A percentile compares a stretch with the other conserved stretches of the same genome.
Conservation (phyloP, 306 rosid species). For the Cyamopsis tetragonoloba region DNA sequence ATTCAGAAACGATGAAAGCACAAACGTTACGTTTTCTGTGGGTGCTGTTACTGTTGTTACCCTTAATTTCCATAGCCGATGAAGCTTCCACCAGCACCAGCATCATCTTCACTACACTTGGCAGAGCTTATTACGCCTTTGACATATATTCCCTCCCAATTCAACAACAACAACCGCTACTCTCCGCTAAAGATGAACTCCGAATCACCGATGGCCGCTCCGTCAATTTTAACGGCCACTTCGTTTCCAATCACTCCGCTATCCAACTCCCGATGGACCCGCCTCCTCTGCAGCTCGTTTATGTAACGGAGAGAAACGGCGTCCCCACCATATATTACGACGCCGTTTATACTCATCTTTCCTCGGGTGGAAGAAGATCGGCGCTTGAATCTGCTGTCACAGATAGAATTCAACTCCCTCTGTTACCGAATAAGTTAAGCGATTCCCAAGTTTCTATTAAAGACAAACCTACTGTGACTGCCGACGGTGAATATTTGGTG, state of each 20-base stretch:
- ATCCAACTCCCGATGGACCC: constrained; percentile 20
- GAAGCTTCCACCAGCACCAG: constrained; percentile 8
- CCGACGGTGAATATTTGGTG: constrained; percentile 42
- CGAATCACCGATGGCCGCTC: constrained; percentile 72
- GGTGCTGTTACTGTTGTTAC: not conserved
- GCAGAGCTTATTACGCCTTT: constrained; percentile 51
- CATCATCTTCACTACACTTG: constrained; percentile 78
- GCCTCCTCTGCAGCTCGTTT: constrained; percentile 42
- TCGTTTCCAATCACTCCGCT: constrained; percentile 31
- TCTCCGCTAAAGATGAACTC: constrained; percentile 30
- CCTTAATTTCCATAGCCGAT: not conserved
- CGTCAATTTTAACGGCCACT: constrained; percentile 85
- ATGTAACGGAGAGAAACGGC: constrained; percentile 71
- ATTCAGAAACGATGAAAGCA: constrained; percentile 22
- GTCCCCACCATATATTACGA: constrained; percentile 56
- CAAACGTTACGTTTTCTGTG: not conserved
- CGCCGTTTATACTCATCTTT: constrained; percentile 26
- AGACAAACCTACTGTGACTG: constrained; percentile 54
- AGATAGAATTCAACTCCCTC: constrained; percentile 55
- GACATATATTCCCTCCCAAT: constrained; percentile 64
- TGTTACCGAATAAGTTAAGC: constrained; percentile 14
- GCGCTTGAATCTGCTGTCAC: constrained; percentile 30
- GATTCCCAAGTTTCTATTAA: constrained; percentile 50
- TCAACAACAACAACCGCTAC: not conserved
- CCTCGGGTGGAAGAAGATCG: constrained; percentile 25